Evolutionary conservation across 2,329 filamentous ascomycete species (phyloP), one percentile per base, ranked within the genome.

Genomic region (Aspergillus costaricaensis): DNA sequence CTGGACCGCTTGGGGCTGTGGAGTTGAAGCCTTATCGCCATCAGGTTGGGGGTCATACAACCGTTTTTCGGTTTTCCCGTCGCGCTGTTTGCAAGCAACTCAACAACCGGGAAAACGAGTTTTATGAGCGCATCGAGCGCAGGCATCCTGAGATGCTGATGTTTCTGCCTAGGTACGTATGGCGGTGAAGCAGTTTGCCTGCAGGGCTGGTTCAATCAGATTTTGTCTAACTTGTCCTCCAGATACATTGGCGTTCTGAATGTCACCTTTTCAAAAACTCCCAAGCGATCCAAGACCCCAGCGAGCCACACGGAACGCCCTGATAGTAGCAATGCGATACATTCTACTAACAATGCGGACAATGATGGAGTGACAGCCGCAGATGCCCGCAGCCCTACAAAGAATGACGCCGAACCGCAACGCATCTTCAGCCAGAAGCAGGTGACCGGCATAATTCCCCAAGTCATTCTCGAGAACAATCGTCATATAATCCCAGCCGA

Each of bases 231-330:
- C 67, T 59, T 58, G 30, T 61, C 67, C 64, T 58, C 55, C 75
- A 96, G 92, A 73, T 98, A 99, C 70, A 98, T 99, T 70, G 95
- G 95, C 64, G 95, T 99, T 44, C 80, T 99, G 54, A 98, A 97
- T 75, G 94, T 97, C 19, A 97, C 92, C 0, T 97, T 96, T 74
- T 91, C 92, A 54, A 96, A 96, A 74, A 88, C 88, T 60, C 82
- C 86, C 2, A 91, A 92, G 58, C 87, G 81, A 55, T 78, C 79
- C 62, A 85, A 82, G 71, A 74, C 75, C 25, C 58, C 76, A 48
- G 75, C 76, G 56, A 74, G 61, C 6, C 55, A 70, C 7, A 6
- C 54, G 6, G 68, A 70, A 36, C 57, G 65, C 30, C 58, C 63
- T 25, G 65, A 68, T 38, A 48, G 55, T 38, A 62, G 61, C 15